These are phyloP conservation scores for Fraxinus velutina DNA, from an alignment of 305 asterid species.

Conservation along the genomic window DNA sequence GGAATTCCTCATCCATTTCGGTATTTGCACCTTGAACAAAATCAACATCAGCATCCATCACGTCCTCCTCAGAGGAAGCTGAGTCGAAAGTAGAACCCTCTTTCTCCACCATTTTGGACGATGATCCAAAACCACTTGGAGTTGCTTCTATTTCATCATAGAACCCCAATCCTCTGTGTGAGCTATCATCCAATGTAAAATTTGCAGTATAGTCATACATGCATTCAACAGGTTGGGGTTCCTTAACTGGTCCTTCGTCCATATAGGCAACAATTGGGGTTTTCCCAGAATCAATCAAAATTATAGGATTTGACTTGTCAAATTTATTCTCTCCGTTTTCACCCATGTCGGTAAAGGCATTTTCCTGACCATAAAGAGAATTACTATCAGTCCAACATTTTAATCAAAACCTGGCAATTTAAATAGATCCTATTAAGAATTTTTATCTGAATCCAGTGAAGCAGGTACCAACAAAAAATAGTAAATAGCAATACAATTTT, in stretches of 20 bases:
- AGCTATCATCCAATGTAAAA: slow-evolving; percentile 57
- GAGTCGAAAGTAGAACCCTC: slow-evolving; percentile 38
- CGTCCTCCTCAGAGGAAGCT: slow-evolving; percentile 45
- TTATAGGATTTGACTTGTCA: slow-evolving; percentile 39
- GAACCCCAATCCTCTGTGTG: slow-evolving; percentile 75
- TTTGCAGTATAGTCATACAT: slow-evolving; percentile 55
- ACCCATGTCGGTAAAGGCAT: slow-evolving; percentile 19
- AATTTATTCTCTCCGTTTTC: slow-evolving; percentile 30
- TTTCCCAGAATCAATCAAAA: slow-evolving; percentile 53
- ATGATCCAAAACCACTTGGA: slow-evolving; percentile 38
- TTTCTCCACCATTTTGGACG: slow-evolving; percentile 43
- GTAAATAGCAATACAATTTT: slow-evolving; percentile 7
- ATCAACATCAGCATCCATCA: slow-evolving; percentile 32
- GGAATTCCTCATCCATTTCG: slow-evolving; percentile 35
- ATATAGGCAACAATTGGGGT: slow-evolving; percentile 55
- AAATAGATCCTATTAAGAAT: slow-evolving; percentile 4
- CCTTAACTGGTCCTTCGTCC: slow-evolving; percentile 51
- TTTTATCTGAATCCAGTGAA: slow-evolving; percentile 13
- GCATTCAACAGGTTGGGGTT: slow-evolving; percentile 39
- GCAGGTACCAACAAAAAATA: background rate
- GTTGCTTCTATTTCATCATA: slow-evolving; percentile 44
- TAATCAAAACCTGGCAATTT: background rate
- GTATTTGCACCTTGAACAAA: slow-evolving; percentile 22
- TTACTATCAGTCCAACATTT: slow-evolving; percentile 4
- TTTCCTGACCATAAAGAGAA: slow-evolving; percentile 40